Conservation (phyloP, 2,329 filamentous ascomycete species). For the Epichloe sibirici region DNA sequence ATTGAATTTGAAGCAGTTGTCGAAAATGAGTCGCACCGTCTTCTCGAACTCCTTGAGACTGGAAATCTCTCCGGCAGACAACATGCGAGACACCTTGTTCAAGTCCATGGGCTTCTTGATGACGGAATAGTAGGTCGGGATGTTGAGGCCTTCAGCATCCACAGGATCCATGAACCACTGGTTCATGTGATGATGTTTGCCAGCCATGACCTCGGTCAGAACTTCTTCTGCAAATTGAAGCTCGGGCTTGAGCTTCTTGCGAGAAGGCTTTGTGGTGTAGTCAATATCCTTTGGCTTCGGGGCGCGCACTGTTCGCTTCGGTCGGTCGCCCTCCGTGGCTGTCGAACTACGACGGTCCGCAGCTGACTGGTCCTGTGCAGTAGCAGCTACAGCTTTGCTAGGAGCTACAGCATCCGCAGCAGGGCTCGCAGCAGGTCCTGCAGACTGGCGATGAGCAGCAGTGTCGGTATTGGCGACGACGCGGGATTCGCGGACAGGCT, state of each 20-base stretch:
- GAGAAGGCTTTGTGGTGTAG: slow-evolving; percentile 62
- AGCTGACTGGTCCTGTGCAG: slow-evolving; percentile 11
- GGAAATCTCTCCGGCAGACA: slow-evolving; percentile 67
- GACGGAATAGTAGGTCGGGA: slow-evolving; percentile 82
- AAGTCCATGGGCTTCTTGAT: slow-evolving; percentile 98
- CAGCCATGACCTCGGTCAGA: slow-evolving; percentile 63
- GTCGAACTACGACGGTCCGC: slow-evolving; percentile 54
- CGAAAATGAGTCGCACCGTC: slow-evolving; percentile 71
- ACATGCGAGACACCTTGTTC: slow-evolving; percentile 64
- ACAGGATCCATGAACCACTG: slow-evolving; percentile 72
- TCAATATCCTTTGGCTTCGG: slow-evolving; percentile 86
- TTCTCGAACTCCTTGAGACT: slow-evolving; percentile 75
- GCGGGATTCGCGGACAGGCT: slow-evolving; percentile 24
- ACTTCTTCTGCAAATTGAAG: slow-evolving; percentile 82
- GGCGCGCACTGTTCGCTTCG: slow-evolving; percentile 87
- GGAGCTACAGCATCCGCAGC: slow-evolving; percentile 12
- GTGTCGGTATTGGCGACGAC: slow-evolving; percentile 14
- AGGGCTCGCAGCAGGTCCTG: slow-evolving; percentile 18
- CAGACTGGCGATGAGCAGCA: slow-evolving; percentile 16
- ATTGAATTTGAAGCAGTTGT: slow-evolving; percentile 91
- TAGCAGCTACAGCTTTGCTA: slow-evolving; percentile 9
- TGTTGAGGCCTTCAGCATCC: slow-evolving; percentile 86
- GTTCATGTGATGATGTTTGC: slow-evolving; percentile 56
- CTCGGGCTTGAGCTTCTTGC: slow-evolving; percentile 82
- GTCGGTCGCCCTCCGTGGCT: slow-evolving; percentile 62